Conservation (phyloP, 257 asterid genomes). For the Buddleja alternifolia region DNA sequence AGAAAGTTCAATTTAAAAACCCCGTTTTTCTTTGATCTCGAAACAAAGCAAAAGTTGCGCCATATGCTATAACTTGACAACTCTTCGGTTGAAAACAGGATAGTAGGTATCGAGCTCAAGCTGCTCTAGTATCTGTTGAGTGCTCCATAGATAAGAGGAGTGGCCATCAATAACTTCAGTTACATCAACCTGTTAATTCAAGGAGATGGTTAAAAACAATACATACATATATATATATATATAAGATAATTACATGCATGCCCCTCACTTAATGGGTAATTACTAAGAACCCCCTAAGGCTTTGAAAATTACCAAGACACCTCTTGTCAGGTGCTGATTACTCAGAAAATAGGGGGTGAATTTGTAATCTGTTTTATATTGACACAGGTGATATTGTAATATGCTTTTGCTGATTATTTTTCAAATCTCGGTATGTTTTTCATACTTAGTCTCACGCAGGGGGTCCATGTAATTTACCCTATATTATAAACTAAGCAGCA, state of each 20-base stretch:
- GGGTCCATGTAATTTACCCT: too few relatives aligned
- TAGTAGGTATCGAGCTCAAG: conserved; percentile 73
- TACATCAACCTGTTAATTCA: conserved; percentile 66
- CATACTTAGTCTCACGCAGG: too few relatives aligned
- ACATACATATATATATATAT: neutral
- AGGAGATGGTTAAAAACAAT: neutral
- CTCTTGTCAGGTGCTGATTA: too few relatives aligned
- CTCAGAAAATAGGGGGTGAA: too few relatives aligned
- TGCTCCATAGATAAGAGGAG: conserved; percentile 84
- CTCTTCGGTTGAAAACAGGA: conserved; percentile 56
- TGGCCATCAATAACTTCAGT: conserved; percentile 86
- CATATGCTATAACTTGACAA: conserved; percentile 30
- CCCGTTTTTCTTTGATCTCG: neutral
- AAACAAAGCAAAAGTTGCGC: neutral
- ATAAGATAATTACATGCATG: too few relatives aligned
- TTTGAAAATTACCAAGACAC: too few relatives aligned
- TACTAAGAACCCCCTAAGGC: too few relatives aligned
- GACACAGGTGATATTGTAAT: too few relatives aligned
- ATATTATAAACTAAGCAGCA: neutral
- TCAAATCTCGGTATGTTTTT: too few relatives aligned
- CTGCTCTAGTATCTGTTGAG: conserved; percentile 72
- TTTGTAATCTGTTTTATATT: too few relatives aligned
- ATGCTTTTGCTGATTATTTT: too few relatives aligned
- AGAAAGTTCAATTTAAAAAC: neutral
- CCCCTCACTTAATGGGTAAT: too few relatives aligned